Percentiles rank a stretch among this genome's conserved stretches.
Evolutionary conservation across 139 green algal genomes (phyloP).

Genomic region (Micractinium sp.): DNA sequence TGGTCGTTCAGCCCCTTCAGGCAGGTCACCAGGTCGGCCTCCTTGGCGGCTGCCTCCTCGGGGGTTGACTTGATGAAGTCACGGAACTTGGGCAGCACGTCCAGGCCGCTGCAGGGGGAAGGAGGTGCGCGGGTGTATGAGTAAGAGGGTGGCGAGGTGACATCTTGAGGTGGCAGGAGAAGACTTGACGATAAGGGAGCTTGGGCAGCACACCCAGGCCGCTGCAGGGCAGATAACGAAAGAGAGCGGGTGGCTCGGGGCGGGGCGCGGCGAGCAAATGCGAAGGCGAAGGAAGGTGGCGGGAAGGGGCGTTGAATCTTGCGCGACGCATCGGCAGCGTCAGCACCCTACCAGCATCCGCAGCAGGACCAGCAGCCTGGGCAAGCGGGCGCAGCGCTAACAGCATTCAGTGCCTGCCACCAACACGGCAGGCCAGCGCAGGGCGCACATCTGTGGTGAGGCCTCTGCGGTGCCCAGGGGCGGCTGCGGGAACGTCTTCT

Average conservation of each 20-base stretch:
- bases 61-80: constrained; percentile 61
- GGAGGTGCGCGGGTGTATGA: background rate
- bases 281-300: no score
- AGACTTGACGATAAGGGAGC: constrained; percentile 72
- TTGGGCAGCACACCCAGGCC: constrained; percentile 71
- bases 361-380: no score
- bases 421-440: background rate
- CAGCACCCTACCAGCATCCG: no score
- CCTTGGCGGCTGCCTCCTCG: constrained; percentile 62
- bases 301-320: no score
- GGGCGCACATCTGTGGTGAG: constrained; percentile 55
- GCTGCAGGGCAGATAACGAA: constrained; percentile 23
- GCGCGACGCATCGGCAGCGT: no score
- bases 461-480: constrained; percentile 52
- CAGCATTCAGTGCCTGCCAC: background rate
- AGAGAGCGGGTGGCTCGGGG: no score
- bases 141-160: no score
- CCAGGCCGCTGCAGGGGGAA: constrained; percentile 50
- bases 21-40: constrained; percentile 42
- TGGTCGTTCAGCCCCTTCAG: constrained; percentile 53
- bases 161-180: no score
- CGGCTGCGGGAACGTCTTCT: constrained; percentile 74
- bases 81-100: constrained; percentile 77
- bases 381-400: background rate
- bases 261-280: background rate